Conservation (phyloP, 768 basidiomycete genomes). For the Leccinum olivaceopallidum region DNA sequence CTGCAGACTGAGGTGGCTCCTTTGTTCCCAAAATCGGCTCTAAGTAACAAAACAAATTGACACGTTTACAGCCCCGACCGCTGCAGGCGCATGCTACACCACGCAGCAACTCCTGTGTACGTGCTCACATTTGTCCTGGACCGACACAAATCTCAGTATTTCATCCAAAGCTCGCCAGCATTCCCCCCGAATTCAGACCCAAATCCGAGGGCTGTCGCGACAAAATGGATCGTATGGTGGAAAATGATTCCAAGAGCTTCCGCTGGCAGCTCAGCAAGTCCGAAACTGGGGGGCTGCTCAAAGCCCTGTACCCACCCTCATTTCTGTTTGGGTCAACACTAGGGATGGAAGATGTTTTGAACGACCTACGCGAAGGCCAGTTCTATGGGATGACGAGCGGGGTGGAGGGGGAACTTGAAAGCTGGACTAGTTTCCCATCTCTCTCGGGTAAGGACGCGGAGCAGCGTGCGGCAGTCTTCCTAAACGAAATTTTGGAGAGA, state of each 20-base stretch:
- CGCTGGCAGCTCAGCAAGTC: background rate
- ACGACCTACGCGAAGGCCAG: background rate
- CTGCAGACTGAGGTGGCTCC: no score
- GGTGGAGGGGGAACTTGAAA: background rate
- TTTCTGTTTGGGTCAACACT: background rate
- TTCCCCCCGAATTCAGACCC: background rate
- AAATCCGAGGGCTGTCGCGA: background rate
- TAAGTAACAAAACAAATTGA: background rate
- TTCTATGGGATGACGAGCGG: background rate
- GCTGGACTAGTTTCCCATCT: background rate
- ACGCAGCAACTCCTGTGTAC: background rate
- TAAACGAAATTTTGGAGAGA: background rate
- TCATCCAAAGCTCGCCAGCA: background rate
- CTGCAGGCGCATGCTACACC: background rate
- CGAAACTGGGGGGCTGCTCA: background rate
- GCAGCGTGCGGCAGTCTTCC: background rate
- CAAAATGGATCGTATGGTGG: background rate
- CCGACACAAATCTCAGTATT: no score
- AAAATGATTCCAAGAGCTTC: background rate
- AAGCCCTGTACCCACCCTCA: background rate
- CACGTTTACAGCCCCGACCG: background rate
- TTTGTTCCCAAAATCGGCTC: background rate
- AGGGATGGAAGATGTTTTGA: background rate
- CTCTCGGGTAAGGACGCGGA: background rate
- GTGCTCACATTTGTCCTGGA: background rate